A percentile compares a stretch with the other conserved stretches of the same genome.
These are phyloP conservation scores for Takashimella koratensis DNA, from an alignment of 1,284 basidiomycete species.

Conservation along the genomic window DNA sequence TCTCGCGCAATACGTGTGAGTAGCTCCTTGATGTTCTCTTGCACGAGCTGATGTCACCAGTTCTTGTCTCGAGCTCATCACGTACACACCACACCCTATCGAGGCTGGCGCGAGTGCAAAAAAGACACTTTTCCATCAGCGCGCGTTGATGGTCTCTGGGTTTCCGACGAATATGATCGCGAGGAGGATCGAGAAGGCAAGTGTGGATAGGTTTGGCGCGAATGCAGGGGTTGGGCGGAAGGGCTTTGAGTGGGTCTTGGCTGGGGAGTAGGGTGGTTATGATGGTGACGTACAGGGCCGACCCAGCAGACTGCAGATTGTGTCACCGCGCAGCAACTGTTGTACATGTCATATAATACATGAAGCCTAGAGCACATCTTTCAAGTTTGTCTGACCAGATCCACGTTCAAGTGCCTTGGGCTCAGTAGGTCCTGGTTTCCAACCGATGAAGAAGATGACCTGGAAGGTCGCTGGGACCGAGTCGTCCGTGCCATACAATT, in stretches of 20 bases:
- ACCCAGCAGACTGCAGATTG: too few relatives aligned
- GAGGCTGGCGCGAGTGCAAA: constrained; percentile 9
- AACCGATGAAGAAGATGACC: constrained; percentile 98
- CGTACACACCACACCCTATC: constrained; percentile 63
- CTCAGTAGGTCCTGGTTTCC: constrained; percentile 85
- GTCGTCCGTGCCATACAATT: constrained; percentile 77
- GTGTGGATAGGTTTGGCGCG: constrained; percentile 77
- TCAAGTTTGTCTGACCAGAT: constrained; percentile 72
- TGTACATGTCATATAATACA: too few relatives aligned
- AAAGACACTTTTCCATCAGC: constrained; percentile 36
- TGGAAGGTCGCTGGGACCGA: constrained; percentile 92
- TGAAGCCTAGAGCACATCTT: constrained; percentile 63
- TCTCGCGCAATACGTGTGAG: constrained; percentile 63
- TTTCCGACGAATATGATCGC: constrained; percentile 72
- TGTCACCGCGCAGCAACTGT: too few relatives aligned
- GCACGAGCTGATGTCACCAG: constrained; percentile 15
- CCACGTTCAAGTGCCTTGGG: constrained; percentile 81
- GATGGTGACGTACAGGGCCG: too few relatives aligned
- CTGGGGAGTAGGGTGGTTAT: neutral
- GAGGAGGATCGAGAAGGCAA: constrained; percentile 73
- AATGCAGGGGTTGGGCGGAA: constrained; percentile 81
- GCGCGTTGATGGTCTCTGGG: constrained; percentile 51
- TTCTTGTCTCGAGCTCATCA: constrained; percentile 71
- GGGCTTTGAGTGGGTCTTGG: constrained; percentile 79
- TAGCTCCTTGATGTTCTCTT: neutral